phyloP scores from a whole-genome alignment of 208 protist species.

The Wallacemonas sp. region DNA sequence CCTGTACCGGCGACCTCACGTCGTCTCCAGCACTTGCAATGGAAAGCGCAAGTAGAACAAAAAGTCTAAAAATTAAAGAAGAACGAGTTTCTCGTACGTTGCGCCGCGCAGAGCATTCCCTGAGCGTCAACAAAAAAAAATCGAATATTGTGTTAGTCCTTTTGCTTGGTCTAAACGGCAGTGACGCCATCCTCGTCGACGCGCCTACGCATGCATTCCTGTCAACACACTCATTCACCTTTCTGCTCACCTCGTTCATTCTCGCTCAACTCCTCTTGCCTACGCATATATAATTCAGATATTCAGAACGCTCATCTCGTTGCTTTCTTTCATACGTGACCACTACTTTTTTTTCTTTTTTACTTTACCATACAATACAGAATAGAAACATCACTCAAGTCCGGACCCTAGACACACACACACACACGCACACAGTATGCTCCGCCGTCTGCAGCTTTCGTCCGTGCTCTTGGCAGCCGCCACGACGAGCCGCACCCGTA shows the following conservation, averaged over 20 bases:
- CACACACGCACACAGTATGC: constrained; percentile 28
- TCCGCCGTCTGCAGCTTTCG: constrained; percentile 18
- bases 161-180: background rate
- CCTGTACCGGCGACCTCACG: background rate
- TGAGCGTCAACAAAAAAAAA: no score
- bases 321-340: constrained; percentile 2
- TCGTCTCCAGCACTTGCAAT: no score
- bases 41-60: background rate
- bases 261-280: constrained; percentile 1
- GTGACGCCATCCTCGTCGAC: no score
- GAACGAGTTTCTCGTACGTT: no score
- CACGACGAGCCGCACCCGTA: background rate
- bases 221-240: no score
- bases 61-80: background rate
- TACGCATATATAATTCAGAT: no score
- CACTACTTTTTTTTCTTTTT: constrained; percentile 15
- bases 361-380: constrained; percentile 1
- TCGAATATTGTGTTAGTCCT: no score
- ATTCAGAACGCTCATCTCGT: no score
- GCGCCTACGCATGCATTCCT: no score
- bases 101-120: no score
- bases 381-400: constrained; percentile 15
- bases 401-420: no score
- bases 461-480: constrained; percentile 14
- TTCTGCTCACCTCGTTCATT: no score